Base-by-base conservation (phyloP, 2,329 filamentous ascomycete genomes). In the Chaetomiaceae sp. region DNA sequence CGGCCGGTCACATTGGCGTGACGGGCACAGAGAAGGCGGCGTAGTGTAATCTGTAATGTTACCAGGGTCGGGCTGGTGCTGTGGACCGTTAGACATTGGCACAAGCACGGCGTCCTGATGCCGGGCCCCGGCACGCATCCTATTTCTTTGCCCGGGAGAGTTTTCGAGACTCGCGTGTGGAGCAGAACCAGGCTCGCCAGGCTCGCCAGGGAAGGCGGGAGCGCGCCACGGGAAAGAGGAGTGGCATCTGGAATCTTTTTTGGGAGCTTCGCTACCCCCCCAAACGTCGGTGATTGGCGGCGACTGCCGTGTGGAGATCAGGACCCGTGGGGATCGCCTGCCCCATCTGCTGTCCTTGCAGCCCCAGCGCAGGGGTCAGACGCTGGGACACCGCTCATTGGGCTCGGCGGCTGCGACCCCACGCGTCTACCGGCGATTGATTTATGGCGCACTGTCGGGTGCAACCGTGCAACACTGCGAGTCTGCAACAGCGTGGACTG, bases 111-210 rank as follows among this genome's bases (percentile, higher is more conserved):
- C 20, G 36, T 48, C 40, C 24, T 47, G 41, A 51, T 52, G 54
- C 53, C 52, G 51, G 54, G 49, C 47, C 55, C n/a, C 29, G 32
- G 45, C 47, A 43, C 51, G 52, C 52, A 51, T 53, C 48, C 50
- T 54, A 54, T 39, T 54, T 58, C 50, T 56, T 58, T 53, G 43
- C 48, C 56, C 52, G 52, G 49, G 30, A 49, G 49, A 41, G 15
- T 38, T 45, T 38, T 38, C 19, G 36, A 49, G 11, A n/a, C 26
- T 38, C 27, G 30, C n/a, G n/a, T n/a, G n/a, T n/a, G n/a, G n/a
- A n/a, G n/a, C n/a, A n/a, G n/a, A n/a, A n/a, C n/a, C n/a, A n/a
- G n/a, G n/a, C n/a, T n/a, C n/a, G n/a, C n/a, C n/a, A n/a, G n/a
- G n/a, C n/a, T n/a, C n/a, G n/a, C n/a, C n/a, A n/a, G 30, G 30